Evolutionary conservation across 2,329 filamentous ascomycete genomes (phyloP).

Genomic region (Botrytis squamosa): DNA sequence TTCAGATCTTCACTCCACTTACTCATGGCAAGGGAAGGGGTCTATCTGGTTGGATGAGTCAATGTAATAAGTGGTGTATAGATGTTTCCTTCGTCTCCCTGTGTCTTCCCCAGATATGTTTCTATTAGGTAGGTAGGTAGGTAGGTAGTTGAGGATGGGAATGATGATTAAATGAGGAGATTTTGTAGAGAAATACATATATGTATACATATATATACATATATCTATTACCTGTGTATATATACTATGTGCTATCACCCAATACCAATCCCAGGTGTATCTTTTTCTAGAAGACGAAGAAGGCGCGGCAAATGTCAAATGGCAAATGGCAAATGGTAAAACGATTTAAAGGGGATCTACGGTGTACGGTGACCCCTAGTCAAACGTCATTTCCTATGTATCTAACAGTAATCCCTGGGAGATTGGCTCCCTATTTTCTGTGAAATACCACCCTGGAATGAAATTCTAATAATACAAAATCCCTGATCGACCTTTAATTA

Average conservation of each 20-base stretch:
- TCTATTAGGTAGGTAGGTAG: too few species aligned
- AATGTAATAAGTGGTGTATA: neutral
- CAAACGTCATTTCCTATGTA: slow-evolving; percentile 5
- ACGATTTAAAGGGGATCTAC: slow-evolving; percentile 3
- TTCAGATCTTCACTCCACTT: slow-evolving; percentile 7
- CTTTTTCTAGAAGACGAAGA: neutral
- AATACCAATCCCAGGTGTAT: too few species aligned
- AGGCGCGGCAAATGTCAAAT: neutral
- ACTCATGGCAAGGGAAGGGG: neutral
- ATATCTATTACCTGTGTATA: neutral
- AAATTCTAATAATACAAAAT: neutral
- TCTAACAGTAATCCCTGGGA: neutral
- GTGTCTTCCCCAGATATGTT: neutral
- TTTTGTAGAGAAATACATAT: too few species aligned
- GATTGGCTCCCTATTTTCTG: slow-evolving; percentile 2
- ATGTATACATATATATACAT: neutral
- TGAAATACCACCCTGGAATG: neutral
- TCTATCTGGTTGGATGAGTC: neutral
- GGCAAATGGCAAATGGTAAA: neutral
- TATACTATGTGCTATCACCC: neutral
- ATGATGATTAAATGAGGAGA: neutral
- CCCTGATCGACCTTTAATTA: neutral
- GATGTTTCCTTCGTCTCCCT: neutral
- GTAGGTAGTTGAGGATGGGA: too few species aligned
- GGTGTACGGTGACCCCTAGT: slow-evolving; percentile 3